phyloP scores from a whole-genome alignment of 108 stramenopile species.

The Nannochloropsis gaditana region DNA sequence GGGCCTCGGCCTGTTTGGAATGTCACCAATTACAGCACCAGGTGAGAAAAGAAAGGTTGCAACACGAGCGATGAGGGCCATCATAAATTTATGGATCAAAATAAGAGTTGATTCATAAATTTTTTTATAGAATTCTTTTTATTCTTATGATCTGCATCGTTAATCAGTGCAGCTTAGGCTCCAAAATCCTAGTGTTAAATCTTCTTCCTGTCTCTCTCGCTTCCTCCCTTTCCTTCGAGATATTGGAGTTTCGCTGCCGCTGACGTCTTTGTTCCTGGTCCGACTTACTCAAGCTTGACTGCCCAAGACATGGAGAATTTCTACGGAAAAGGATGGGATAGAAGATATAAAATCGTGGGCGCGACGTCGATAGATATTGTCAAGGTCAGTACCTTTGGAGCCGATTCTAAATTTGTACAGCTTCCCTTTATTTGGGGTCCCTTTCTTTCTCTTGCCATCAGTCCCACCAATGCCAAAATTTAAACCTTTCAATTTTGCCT shows the following conservation, averaged over 20 bases:
- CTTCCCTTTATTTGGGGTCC: background rate
- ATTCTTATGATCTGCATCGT: no score
- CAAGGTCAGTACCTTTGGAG: background rate
- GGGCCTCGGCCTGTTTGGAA: background rate
- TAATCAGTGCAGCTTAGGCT: no score
- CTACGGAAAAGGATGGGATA: background rate
- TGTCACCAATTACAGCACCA: background rate
- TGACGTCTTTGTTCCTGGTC: background rate
- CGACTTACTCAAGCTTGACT: background rate
- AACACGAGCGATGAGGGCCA: no score
- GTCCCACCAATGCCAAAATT: background rate
- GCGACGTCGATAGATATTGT: background rate
- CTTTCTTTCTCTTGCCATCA: background rate
- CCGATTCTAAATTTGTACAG: no score
- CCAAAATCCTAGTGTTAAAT: no score
- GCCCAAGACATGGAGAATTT: background rate
- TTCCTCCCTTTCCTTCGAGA: background rate
- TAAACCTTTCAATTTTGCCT: background rate
- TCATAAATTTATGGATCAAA: no score
- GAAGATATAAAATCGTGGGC: background rate
- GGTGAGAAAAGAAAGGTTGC: background rate
- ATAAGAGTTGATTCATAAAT: no score
- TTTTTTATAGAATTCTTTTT: no score
- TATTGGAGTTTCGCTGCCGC: conserved; percentile 12
- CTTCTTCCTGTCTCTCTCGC: background rate